A percentile compares a stretch with the other conserved stretches of the same genome.
phyloP scores from a whole-genome alignment of 495 filamentous ascomycete genomes.

The Xylaria intraflava region DNA sequence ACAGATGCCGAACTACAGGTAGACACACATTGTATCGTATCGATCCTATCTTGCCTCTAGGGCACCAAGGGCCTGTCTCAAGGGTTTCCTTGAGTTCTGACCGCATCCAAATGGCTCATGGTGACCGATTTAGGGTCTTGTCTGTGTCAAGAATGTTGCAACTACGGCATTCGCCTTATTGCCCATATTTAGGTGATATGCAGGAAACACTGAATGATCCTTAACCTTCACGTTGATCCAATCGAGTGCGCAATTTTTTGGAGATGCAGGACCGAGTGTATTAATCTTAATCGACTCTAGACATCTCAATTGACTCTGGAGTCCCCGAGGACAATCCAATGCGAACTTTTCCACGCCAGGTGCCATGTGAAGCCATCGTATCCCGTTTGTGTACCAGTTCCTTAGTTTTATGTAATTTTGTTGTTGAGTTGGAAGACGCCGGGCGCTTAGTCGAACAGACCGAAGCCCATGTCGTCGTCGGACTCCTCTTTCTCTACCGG shows the following conservation, averaged over 20 bases:
- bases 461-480: conserved; percentile 99
- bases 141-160: too few relatives aligned
- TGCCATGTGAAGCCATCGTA: conserved; percentile 22
- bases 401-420: conserved; percentile 21
- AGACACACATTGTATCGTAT: too few relatives aligned
- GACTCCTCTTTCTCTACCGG: conserved; percentile 68
- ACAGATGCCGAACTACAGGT: too few relatives aligned
- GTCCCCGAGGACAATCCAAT: conserved; percentile 13
- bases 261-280: conserved; percentile 26
- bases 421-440: conserved; percentile 14
- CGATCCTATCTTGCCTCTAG: too few relatives aligned
- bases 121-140: too few relatives aligned
- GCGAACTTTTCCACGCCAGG: conserved; percentile 22
- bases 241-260: neutral
- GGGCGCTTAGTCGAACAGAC: conserved; percentile 90
- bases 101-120: too few relatives aligned
- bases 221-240: too few relatives aligned
- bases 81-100: too few relatives aligned
- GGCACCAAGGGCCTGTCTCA: too few relatives aligned
- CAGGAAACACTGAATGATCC: neutral
- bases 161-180: too few relatives aligned
- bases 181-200: neutral
- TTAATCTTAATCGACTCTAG: conserved; percentile 20
- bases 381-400: conserved; percentile 22
- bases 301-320: conserved; percentile 12